Evolutionary conservation across 148 eudicot genomes (phyloP).

Genomic region (Fagopyrum homotropicum): DNA sequence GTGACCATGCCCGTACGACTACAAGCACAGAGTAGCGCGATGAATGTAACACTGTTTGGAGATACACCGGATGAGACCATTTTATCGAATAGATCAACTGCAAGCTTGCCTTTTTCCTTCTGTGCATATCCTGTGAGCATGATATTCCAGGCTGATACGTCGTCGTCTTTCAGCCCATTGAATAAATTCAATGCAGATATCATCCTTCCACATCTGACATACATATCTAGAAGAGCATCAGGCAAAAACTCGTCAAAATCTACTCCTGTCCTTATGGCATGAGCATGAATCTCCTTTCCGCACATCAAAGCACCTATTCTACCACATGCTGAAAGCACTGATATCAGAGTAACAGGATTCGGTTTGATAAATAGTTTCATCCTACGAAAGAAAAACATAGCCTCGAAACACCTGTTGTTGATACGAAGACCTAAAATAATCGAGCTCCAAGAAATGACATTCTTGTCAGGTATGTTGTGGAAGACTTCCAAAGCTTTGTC

Average conservation of each 20-base stretch:
- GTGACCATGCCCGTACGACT: conserved; percentile 78
- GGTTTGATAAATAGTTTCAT: conserved; percentile 58
- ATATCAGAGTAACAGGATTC: conserved; percentile 63
- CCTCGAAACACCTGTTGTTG: conserved; percentile 68
- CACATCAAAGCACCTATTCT: conserved; percentile 80
- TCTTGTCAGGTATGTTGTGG: conserved; percentile 53
- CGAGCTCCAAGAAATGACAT: conserved; percentile 79
- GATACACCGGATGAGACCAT: conserved; percentile 44
- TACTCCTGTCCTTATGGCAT: conserved; percentile 53
- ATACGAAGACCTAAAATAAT: conserved; percentile 70
- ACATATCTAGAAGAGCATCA: conserved; percentile 80
- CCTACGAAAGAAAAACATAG: conserved; percentile 62
- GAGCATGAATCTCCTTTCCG: conserved; percentile 90
- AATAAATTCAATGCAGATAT: conserved; percentile 59
- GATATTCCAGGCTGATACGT: conserved; percentile 78
- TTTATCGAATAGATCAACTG: conserved; percentile 46
- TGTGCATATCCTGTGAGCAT: conserved; percentile 71
- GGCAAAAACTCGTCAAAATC: conserved; percentile 62
- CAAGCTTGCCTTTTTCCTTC: conserved; percentile 46
- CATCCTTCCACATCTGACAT: conserved; percentile 83
- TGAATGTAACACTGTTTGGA: conserved; percentile 71
- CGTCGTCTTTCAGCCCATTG: conserved; percentile 44
- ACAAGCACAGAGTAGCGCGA: conserved; percentile 67
- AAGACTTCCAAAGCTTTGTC: conserved; percentile 81
- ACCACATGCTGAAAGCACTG: conserved; percentile 72